Base-by-base conservation (phyloP, 371 early-diverging fungal species). In the Syncephalastrum monosporum region DNA sequence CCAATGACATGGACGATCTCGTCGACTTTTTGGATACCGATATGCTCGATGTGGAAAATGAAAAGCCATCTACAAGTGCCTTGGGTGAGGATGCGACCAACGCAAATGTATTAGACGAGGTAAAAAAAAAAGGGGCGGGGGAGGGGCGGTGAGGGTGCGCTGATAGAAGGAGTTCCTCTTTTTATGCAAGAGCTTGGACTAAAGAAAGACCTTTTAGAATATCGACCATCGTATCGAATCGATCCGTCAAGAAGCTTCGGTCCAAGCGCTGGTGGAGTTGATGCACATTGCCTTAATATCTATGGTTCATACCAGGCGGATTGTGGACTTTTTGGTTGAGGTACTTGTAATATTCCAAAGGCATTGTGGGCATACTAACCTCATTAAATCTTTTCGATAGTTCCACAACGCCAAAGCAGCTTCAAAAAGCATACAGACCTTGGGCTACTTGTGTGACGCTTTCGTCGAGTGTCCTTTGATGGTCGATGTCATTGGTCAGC, bases 401-500 rank as follows among this genome's bases (percentile, higher is more conserved):
- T 23, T 74, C 15, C 41, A 76, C 15, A 56, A 60, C 38, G 62
- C 68, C 46, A 72, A 71, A 24, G 60, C 72, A 1, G 53, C 33
- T 2, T 16, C 41, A 0, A 43, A 63, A 23, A 72, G 72, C 15
- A 67, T 76, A 16, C 56, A 56, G 27, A 50, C 68, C 0, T 46
- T 79, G 0, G 59, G 74, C 17, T 64, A 66, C 3, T 58, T 79
- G 2, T 72, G 74, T 51, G 71, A 68, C 38, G 68, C 75, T 0
- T 46, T 79, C 21, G 55, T 47, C 10, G 66, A 61, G 43, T 69
- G 63, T 45, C 74, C 77, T 14, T 63, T 59, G 14, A 57, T 63
- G 14, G 55, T 79, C 15, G 80, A 79, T 53, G 53, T 79, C n/a
- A 71, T 79, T 5, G 56, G 72, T 23, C 71, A 74, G n/a, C 59